Evolutionary conservation across 2,329 filamentous ascomycete genomes (phyloP), one percentile per base, ranked within the genome.

Genomic region (Stylonectria norvegica): DNA sequence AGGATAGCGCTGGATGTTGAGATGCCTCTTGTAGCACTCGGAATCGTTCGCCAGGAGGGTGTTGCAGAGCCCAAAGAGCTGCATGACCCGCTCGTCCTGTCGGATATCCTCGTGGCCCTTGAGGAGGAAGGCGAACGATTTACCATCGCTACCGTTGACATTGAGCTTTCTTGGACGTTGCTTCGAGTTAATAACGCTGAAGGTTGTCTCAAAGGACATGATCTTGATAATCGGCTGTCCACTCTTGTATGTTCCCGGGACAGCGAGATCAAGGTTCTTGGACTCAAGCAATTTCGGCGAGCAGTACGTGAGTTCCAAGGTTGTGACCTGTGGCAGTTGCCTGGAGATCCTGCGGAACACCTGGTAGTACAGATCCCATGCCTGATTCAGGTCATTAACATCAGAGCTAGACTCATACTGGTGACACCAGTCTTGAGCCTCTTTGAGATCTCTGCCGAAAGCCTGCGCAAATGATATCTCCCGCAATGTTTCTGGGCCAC

Each of bases 51-150:
- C 78, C 29, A 99, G 79, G 2, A 98, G 78, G 0, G 94, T 98
- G 64, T 99, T 99, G 70, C 91, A 93, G 11, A 99, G 79, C 28
- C 93, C 93, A 60, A 99, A 98, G 23, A 99, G 78, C 67, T 99
- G 93, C 94, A 98, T 99, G 53, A 98, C 93, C 67, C 94, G 85
- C 68, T 99, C 93, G 60, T 99, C 93, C 66, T 99, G 93, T 44
- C 93, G 85, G 51, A 98, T 96, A 71, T 99, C 93, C 68, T 99
- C 93, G 58, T 98, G 94, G n/a, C 93, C 93, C 72, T 99, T 99
- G 56, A 98, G 79, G 43, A 88, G 68, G 69, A 95, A 97, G 35
- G 88, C 85, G 63, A 96, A 96, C 3, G 81, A 79, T 47, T 78
- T 80, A 42, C 93, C 93, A 61, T 98, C 91, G 58, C 88, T 95